Evolutionary conservation across 768 basidiomycete species (phyloP).

Genomic region (Cystobasidium tubakii): DNA sequence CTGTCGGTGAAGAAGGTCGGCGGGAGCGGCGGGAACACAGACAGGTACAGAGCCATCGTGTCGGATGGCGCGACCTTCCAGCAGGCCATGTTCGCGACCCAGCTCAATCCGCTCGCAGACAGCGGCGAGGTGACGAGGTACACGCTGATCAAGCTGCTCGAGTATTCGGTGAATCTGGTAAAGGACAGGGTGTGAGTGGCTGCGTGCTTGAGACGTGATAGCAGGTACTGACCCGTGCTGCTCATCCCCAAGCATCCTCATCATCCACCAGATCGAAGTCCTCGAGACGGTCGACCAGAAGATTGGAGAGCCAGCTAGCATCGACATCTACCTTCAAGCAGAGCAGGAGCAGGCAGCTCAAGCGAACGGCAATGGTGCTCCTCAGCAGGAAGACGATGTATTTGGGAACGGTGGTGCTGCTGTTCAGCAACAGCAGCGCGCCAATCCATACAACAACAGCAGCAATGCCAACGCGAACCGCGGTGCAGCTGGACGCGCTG

Average conservation of each 20-base stretch:
- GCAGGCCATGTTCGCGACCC: slow-evolving; percentile 92
- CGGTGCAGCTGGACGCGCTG: slow-evolving; percentile 44
- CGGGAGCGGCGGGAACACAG: background rate
- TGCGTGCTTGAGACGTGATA: too few relatives aligned
- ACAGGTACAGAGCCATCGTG: slow-evolving; percentile 26
- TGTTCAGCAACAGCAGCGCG: background rate
- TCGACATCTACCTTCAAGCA: slow-evolving; percentile 47
- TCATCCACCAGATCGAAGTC: slow-evolving; percentile 65
- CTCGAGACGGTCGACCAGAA: slow-evolving; percentile 60
- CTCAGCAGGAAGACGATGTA: background rate
- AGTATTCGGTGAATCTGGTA: slow-evolving; percentile 73
- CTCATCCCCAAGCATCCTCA: slow-evolving; percentile 65
- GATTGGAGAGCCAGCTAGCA: slow-evolving; percentile 60
- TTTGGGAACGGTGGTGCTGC: slow-evolving; percentile 1
- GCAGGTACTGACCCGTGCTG: too few relatives aligned
- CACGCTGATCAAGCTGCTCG: slow-evolving; percentile 64
- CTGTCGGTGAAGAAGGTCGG: slow-evolving; percentile 31
- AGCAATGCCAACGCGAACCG: background rate
- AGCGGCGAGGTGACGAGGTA: slow-evolving; percentile 61
- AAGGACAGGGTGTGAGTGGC: slow-evolving; percentile 71
- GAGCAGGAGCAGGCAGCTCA: slow-evolving; percentile 4
- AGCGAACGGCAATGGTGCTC: too few relatives aligned
- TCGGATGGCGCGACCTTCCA: slow-evolving; percentile 56
- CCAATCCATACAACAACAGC: background rate
- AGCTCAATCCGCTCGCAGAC: slow-evolving; percentile 70